These are phyloP conservation scores for Teratosphaeria nubilosa DNA, from an alignment of 2,329 filamentous ascomycete genomes.

Conservation along the genomic window DNA sequence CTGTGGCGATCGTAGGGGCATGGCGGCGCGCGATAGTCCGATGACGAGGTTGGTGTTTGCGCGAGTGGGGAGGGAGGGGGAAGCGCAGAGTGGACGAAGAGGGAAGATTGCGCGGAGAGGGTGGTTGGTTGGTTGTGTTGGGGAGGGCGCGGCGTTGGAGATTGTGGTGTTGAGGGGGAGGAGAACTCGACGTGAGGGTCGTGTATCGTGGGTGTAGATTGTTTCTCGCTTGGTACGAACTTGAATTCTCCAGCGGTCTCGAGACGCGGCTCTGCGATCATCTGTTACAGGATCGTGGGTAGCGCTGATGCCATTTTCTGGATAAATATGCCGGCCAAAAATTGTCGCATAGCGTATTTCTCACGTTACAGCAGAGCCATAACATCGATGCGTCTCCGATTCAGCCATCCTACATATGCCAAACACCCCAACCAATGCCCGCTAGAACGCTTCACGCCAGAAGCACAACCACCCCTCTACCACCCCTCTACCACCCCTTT, in stretches of 20 bases:
- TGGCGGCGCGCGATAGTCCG: neutral
- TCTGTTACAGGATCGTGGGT: neutral
- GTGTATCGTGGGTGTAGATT: too few species aligned
- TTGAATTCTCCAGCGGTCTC: too few species aligned
- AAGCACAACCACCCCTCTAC: neutral
- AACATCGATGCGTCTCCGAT: neutral
- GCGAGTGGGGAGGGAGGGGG: neutral
- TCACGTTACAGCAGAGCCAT: neutral
- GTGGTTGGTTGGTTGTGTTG: neutral
- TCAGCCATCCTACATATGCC: neutral
- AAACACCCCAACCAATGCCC: neutral
- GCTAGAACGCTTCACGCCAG: slow-evolving; percentile 1
- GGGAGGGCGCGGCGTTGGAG: neutral
- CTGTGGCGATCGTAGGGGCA: neutral
- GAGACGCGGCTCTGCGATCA: too few species aligned
- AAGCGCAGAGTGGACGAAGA: neutral
- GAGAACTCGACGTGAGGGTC: too few species aligned
- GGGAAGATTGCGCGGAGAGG: neutral
- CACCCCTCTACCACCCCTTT: too few species aligned
- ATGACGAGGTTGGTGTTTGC: neutral
- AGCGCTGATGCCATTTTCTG: neutral
- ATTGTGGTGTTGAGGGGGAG: neutral
- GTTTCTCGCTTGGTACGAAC: too few species aligned
- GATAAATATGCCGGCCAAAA: too few species aligned
- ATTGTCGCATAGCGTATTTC: neutral